Base-by-base conservation (phyloP, 345 rosid species). In the Clarkia xantiana region DNA sequence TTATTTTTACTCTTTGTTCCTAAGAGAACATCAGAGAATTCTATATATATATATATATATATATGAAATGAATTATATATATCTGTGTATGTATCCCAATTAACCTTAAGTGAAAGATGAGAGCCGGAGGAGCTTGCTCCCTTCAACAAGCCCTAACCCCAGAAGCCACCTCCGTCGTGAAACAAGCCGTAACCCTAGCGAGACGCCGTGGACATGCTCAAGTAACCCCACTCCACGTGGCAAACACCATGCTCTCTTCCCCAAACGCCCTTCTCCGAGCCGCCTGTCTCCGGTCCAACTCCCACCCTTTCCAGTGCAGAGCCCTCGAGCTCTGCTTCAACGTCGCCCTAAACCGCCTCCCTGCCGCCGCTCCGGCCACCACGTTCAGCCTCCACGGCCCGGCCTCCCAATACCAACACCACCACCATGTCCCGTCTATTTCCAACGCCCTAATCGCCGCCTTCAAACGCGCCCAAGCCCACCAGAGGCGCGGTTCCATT, bases 251-350 rank as follows among this genome's bases (percentile, higher is more conserved):
- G 98, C 87, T 91, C 22, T 62, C 93, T 9, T 50, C 83, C 45
- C 61, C 89, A 14, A 62, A 81, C 1, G 94, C 96, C 50, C 72
- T 86, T 49, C 85, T 91, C 15, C 64, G 89, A 62, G 69, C 81
- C 19, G 96, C 96, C 55, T 91, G 98, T 58, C 84, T 86, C 47
- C 96, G 79, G 57, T 81, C 98, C 49, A 81, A 84, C 58, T 86
- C 96, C 46, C 98, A 91, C 25, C 98, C 98, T 40, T 81, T 91
- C 49, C 96, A 91, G 68, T 91, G 94, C 59, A 73, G 76, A 73
- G 98, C 98, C 19, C 64, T 91, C 1, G 96, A 86, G 77, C 98
- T 91, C 43, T 91, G 98, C 74, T 91, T 91, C 70, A 91, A 86
- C 57, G 98, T 91, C 10, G 96, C 98, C 1, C 76, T 91, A 14